These are phyloP conservation scores for Nectriaceae sp. DNA, from an alignment of 2,329 filamentous ascomycete species.

Conservation along the genomic window DNA sequence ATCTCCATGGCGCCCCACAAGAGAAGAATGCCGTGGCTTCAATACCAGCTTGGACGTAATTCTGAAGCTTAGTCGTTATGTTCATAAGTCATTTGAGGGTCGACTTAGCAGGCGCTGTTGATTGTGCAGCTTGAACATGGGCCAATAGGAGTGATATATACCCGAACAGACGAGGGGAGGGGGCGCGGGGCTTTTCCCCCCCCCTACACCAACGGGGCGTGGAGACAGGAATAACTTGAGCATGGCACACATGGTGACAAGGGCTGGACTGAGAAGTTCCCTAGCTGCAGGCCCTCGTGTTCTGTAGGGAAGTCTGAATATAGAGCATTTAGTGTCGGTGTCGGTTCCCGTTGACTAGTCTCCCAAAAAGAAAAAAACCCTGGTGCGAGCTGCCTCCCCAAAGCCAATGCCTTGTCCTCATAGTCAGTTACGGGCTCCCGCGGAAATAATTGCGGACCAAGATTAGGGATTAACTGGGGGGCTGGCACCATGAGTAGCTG, in stretches of 20 bases:
- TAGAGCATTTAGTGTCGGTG: conserved; percentile 18
- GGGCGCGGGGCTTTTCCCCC: conserved; percentile 14
- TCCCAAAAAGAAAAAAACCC: conserved; percentile 7
- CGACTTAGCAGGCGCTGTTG: conserved; percentile 8
- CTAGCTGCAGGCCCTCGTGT: conserved; percentile 23
- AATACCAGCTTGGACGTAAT: background rate
- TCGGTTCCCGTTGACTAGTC: conserved; percentile 22
- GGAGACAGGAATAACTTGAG: conserved; percentile 14
- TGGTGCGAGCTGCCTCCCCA: conserved; percentile 17
- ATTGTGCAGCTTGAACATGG: conserved; percentile 19
- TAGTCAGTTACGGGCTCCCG: conserved; percentile 8
- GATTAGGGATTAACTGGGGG: conserved; percentile 1
- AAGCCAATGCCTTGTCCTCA: conserved; percentile 13
- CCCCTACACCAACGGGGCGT: conserved; percentile 15
- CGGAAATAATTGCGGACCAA: conserved; percentile 7
- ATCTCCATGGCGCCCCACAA: conserved; percentile 7
- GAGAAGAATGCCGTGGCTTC: background rate
- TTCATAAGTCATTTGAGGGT: background rate
- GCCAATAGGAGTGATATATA: conserved; percentile 32
- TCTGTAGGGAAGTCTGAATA: conserved; percentile 19
- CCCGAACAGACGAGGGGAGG: conserved; percentile 30
- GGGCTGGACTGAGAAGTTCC: conserved; percentile 17
- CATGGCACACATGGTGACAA: background rate
- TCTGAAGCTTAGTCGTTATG: background rate
- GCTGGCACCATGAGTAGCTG: conserved; percentile 15